These are phyloP conservation scores for Dictyostelium brefeldianum DNA, from an alignment of 78 protist genomes.

Conservation along the genomic window DNA sequence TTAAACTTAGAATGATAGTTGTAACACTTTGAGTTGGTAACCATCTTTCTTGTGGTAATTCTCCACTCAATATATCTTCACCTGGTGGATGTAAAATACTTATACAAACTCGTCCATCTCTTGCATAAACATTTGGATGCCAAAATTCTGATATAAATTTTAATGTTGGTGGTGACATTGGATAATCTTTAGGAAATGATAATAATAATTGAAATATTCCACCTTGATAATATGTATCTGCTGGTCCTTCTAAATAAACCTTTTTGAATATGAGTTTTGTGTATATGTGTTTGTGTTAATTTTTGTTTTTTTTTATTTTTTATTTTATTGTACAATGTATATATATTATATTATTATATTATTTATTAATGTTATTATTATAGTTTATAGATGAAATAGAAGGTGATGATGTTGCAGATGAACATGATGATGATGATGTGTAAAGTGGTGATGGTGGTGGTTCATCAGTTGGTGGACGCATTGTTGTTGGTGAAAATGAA, in stretches of 20 bases:
- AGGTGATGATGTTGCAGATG: conserved; percentile 6
- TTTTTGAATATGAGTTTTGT: too few relatives aligned
- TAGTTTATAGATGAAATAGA: background rate
- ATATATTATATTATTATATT: background rate
- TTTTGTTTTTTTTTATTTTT: background rate
- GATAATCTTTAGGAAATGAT: conserved; percentile 91
- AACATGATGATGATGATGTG: background rate
- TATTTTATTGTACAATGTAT: background rate
- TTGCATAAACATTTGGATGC: conserved; percentile 91
- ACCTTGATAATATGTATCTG: conserved; percentile 58
- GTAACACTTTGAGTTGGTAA: conserved; percentile 89
- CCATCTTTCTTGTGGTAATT: conserved; percentile 91
- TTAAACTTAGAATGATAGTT: conserved; percentile 88
- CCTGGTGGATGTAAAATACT: conserved; percentile 93
- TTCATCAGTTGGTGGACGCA: conserved; percentile 23
- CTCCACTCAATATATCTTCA: conserved; percentile 68
- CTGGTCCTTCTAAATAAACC: conserved; percentile 72
- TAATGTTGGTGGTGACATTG: conserved; percentile 90
- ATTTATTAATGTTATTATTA: background rate
- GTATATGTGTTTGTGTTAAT: background rate
- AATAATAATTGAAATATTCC: conserved; percentile 49
- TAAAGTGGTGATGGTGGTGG: conserved; percentile 65
- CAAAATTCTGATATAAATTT: conserved; percentile 88
- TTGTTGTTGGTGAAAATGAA: conserved; percentile 54
- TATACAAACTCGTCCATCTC: conserved; percentile 93